A percentile compares a stretch with the other conserved stretches of the same genome.
Conservation (phyloP, 345 rosid species). For the Arabidopsis arenosa region DNA sequence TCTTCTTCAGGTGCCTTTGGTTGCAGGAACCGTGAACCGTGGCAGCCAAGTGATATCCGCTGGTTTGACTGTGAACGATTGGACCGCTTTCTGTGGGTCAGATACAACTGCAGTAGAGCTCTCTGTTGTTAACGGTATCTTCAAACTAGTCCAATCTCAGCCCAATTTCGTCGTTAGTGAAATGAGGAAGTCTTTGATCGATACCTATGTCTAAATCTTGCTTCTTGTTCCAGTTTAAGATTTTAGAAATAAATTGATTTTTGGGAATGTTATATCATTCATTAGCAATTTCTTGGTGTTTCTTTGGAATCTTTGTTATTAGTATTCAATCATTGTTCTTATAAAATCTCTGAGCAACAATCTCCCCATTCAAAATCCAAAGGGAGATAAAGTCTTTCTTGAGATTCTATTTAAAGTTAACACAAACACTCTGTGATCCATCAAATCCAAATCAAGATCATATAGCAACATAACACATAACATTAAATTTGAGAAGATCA, state of each 20-base stretch:
- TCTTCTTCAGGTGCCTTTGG: slow-evolving; percentile 69
- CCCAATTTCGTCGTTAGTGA: slow-evolving; percentile 61
- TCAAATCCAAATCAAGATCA: slow-evolving; percentile 32
- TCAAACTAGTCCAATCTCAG: slow-evolving; percentile 76
- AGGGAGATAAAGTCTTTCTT: slow-evolving; percentile 27
- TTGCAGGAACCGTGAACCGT: slow-evolving; percentile 65
- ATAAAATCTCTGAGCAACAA: slow-evolving; percentile 37
- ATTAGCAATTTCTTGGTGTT: not conserved
- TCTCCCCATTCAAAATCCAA: slow-evolving; percentile 27
- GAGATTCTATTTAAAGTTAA: slow-evolving; percentile 34
- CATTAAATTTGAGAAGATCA: slow-evolving; percentile 39
- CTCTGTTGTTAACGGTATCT: slow-evolving; percentile 69
- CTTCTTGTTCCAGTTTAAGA: not conserved
- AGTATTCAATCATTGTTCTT: slow-evolving; percentile 25
- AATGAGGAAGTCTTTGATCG: slow-evolving; percentile 80
- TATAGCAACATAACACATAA: slow-evolving; percentile 2
- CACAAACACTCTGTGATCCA: slow-evolving; percentile 32
- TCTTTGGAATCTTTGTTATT: not conserved
- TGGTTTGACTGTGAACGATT: slow-evolving; percentile 78
- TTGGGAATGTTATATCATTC: not conserved
- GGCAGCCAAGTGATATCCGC: slow-evolving; percentile 64
- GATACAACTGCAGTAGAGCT: slow-evolving; percentile 65
- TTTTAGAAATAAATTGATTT: not conserved
- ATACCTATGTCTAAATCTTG: slow-evolving; percentile 54
- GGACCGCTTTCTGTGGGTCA: slow-evolving; percentile 79